Percentiles rank a stretch among this genome's conserved stretches.
Conservation (phyloP, 1,139 yeast genomes). For the Magnusiomyces tetraspermus region DNA sequence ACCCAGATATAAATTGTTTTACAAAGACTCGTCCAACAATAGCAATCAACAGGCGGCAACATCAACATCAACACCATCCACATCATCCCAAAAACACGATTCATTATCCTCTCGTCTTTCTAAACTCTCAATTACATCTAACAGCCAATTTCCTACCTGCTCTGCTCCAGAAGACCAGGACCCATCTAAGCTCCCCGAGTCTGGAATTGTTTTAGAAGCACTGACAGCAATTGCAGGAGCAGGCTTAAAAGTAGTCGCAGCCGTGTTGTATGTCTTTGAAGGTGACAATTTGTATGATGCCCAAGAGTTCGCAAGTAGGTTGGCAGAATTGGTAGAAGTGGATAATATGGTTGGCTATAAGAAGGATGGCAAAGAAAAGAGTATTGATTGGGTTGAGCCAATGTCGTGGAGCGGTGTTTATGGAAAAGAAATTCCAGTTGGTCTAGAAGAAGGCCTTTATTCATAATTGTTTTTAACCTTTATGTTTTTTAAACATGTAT, state of each 20-base stretch:
- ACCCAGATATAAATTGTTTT: constrained; percentile 11
- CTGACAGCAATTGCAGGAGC: constrained; percentile 14
- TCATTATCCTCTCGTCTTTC: constrained; percentile 19
- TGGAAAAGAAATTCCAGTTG: constrained; percentile 61
- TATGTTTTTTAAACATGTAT: background rate
- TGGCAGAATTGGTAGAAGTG: constrained; percentile 18
- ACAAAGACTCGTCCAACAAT: constrained; percentile 4
- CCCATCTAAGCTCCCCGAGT: constrained; percentile 22
- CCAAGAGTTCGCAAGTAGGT: constrained; percentile 40
- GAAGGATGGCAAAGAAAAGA: background rate
- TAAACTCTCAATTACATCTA: constrained; percentile 16
- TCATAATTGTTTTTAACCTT: constrained; percentile 33
- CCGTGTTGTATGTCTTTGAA: constrained; percentile 58
- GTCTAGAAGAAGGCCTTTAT: constrained; percentile 70
- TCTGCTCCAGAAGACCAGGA: constrained; percentile 9
- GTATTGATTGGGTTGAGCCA: constrained; percentile 43
- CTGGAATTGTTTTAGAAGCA: constrained; percentile 27
- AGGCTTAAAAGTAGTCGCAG: constrained; percentile 15
- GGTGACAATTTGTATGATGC: constrained; percentile 85
- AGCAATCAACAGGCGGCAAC: background rate
- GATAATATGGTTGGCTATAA: constrained; percentile 6
- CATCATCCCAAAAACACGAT: background rate
- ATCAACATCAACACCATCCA: background rate
- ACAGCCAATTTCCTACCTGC: constrained; percentile 7
- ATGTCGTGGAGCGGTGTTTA: constrained; percentile 79